A percentile compares a stretch with the other conserved stretches of the same genome.
Conservation (phyloP, 1,284 basidiomycete genomes). For the Rhodotorula sp. region DNA sequence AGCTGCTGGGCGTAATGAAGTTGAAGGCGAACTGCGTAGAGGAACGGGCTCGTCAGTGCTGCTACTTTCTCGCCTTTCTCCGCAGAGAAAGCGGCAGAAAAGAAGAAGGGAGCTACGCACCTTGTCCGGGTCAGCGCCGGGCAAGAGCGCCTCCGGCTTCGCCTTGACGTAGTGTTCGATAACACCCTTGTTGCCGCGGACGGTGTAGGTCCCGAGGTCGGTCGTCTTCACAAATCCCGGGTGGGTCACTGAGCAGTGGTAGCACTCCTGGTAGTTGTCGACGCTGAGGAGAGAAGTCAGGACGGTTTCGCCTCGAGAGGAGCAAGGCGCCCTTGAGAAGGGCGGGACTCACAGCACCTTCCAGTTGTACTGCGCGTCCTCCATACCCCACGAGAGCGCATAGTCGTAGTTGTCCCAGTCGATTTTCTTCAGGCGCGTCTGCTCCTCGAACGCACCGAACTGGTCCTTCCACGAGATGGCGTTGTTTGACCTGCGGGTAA, state of each 20-base stretch:
- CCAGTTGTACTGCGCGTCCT: conserved; percentile 11
- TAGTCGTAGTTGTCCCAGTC: conserved; percentile 8
- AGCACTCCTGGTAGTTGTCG: conserved; percentile 13
- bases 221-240: conserved; percentile 14
- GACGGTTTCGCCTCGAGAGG: too few species aligned
- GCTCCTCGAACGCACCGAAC: conserved; percentile 11
- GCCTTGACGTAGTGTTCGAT: conserved; percentile 18
- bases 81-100: too few species aligned
- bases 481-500: too few species aligned
- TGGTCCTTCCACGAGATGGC: conserved; percentile 12
- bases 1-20: conserved; percentile 2
- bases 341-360: too few species aligned
- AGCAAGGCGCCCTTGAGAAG: too few species aligned
- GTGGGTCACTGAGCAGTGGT: conserved; percentile 13
- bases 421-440: conserved; percentile 5
- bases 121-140: conserved; percentile 8
- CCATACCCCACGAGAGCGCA: neutral
- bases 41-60: neutral
- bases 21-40: conserved; percentile 12
- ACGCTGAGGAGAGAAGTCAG: neutral
- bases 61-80: too few species aligned
- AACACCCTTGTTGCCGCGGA: neutral
- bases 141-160: conserved; percentile 8
- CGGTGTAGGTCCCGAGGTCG: conserved; percentile 7
- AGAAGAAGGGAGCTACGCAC: neutral